Conservation (phyloP, 1,284 basidiomycete species). For the Afroboletus lepidellus region DNA sequence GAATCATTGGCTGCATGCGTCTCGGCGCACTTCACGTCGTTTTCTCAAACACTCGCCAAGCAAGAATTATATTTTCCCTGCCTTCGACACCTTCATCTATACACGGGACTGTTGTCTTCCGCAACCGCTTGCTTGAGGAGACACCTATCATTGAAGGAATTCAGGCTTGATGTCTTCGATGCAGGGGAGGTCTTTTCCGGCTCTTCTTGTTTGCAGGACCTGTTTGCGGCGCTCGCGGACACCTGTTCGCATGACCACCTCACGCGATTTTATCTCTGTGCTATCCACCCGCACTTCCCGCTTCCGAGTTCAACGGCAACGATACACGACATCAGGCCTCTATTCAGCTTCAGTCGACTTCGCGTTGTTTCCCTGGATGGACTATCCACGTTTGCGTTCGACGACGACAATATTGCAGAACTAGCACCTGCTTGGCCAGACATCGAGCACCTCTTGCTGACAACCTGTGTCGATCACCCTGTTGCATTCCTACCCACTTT, state of each 20-base stretch:
- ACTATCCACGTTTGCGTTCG: constrained; percentile 14
- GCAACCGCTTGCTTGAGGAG: constrained; percentile 8
- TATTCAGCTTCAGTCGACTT: constrained; percentile 17
- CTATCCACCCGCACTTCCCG: constrained; percentile 15
- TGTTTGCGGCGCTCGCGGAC: constrained; percentile 12
- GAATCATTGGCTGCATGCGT: constrained; percentile 19
- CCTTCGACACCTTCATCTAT: constrained; percentile 22
- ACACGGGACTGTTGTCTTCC: constrained; percentile 15
- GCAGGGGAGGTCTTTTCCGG: constrained; percentile 12
- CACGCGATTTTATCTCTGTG: constrained; percentile 10
- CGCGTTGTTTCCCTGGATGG: constrained; percentile 19
- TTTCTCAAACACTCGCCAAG: background rate
- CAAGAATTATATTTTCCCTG: constrained; percentile 5
- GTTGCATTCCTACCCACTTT: constrained; percentile 20
- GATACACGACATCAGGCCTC: constrained; percentile 17
- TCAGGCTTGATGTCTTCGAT: constrained; percentile 24
- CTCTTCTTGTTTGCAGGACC: constrained; percentile 6
- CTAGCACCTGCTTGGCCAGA: constrained; percentile 21
- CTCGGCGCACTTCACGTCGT: constrained; percentile 9
- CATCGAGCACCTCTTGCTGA: constrained; percentile 20
- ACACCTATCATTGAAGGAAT: constrained; percentile 18
- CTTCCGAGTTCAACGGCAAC: background rate
- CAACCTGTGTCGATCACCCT: constrained; percentile 20
- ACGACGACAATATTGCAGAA: constrained; percentile 16
- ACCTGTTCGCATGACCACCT: constrained; percentile 19